Base-by-base conservation (phyloP, 768 basidiomycete species). In the Leccinum subgranulosum region DNA sequence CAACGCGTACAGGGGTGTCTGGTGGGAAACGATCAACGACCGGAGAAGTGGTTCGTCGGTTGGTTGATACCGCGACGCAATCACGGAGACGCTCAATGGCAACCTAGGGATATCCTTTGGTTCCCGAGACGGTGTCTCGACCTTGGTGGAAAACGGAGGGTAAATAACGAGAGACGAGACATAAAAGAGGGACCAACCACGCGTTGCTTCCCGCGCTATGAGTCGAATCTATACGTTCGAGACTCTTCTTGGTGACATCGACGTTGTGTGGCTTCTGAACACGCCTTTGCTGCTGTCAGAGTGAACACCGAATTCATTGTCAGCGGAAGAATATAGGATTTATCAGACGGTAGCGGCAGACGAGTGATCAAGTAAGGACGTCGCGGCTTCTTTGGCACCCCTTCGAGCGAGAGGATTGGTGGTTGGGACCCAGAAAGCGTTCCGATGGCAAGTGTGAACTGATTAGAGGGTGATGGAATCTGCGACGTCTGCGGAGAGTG, bases 21-120 rank as follows among this genome's bases (percentile, higher is more conserved):
- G 63, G 64, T 15, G 61, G 59, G 59, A 72, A 70, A 27, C 69
- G 64, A 31, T 68, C 64, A 10, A 59, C 49, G 10, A 67, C 65
- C 0, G 80, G 76, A 1, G 79, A 79, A 15, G 14, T 6, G 68
- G 36, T 36, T 36, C 60, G 29, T 80, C 80, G 2, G 65, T 53
- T 6, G 80, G 69, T 62, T 83, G 80, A 61, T 88, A 91, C 29
- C 83, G 82, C 43, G 79, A 80, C 3, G 88, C 86, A 10, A 90
- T 72, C 60, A 83, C 79, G 8, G 78, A 80, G 21, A 89, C 88
- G 47, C 84, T 88, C 53, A 81, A 69, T 1, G 86, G 84, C 23
- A 88, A 69, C n/a, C 82, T 81, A 31, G 87, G 87, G 11, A 86
- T 64, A 51, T 89, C 86, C 62, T 80, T 83, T 29, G 79, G 82